These are phyloP conservation scores for Carex myosuroides DNA, from an alignment of 176 grass and related monocot species.

Conservation along the genomic window DNA sequence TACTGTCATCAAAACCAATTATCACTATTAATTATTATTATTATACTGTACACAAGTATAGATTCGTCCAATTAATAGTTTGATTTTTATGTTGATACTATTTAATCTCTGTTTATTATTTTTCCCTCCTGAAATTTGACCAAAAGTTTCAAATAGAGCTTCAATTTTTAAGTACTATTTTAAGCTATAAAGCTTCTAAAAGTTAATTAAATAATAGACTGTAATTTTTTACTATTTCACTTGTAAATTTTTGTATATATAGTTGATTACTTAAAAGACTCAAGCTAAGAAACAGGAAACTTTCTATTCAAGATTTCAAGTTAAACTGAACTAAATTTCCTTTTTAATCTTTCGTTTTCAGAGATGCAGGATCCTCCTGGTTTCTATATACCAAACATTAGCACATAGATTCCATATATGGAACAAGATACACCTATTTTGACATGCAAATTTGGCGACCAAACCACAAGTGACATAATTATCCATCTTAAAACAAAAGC, in stretches of 20 bases:
- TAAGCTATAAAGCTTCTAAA: background rate
- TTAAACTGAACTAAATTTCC: background rate
- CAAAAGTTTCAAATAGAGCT: background rate
- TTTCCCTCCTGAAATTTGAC: background rate
- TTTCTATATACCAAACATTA: background rate
- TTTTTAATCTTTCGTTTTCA: background rate
- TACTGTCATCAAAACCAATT: background rate
- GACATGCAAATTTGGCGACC: constrained; percentile 44
- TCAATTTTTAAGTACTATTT: background rate
- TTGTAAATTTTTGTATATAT: background rate
- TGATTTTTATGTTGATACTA: background rate
- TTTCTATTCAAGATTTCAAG: background rate
- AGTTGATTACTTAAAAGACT: background rate
- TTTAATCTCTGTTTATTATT: background rate
- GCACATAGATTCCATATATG: constrained; percentile 31
- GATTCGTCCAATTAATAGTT: background rate
- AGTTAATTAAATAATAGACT: background rate
- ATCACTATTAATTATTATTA: background rate
- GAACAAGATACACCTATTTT: constrained; percentile 24
- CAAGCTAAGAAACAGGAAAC: background rate
- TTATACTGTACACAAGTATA: background rate
- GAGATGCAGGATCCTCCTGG: constrained; percentile 22
- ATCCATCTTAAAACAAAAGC: constrained; percentile 39
- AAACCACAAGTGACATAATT: constrained; percentile 53
- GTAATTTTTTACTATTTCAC: background rate